phyloP scores from a whole-genome alignment of 148 eudicot species.

The Spergularia marina region DNA sequence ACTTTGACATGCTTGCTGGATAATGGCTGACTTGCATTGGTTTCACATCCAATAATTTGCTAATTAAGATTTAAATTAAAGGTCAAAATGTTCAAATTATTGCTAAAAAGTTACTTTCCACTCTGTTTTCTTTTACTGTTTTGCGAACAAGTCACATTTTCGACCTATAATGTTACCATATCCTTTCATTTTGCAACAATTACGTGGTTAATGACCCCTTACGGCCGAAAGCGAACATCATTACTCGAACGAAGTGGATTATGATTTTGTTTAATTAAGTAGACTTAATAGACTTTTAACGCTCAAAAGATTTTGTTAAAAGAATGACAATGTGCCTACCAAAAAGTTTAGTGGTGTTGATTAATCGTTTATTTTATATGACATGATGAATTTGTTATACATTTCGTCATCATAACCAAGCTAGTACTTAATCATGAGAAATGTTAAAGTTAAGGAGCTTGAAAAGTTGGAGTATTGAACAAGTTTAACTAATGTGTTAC shows the following conservation, averaged over 20 bases:
- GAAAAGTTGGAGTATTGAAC: background rate
- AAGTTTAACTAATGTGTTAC: background rate
- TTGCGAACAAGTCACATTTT: too few relatives aligned
- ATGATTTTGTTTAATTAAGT: too few relatives aligned
- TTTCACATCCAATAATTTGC: background rate
- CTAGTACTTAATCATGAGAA: background rate
- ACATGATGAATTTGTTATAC: background rate
- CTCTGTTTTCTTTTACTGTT: too few relatives aligned
- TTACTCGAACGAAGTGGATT: too few relatives aligned
- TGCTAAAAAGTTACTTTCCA: too few relatives aligned
- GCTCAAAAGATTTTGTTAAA: too few relatives aligned
- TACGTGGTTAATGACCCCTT: too few relatives aligned
- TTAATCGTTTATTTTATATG: background rate
- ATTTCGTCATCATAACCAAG: background rate
- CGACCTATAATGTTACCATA: too few relatives aligned
- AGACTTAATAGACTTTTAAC: too few relatives aligned
- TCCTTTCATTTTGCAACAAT: too few relatives aligned
- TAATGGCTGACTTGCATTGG: background rate
- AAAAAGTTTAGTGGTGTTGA: background rate
- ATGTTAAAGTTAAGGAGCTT: background rate
- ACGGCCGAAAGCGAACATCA: too few relatives aligned
- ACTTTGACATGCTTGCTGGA: background rate
- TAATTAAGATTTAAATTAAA: background rate
- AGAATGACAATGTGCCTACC: background rate
- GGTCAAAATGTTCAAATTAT: background rate